Percentiles rank a stretch among this genome's conserved stretches.
phyloP scores from a whole-genome alignment of 257 asterid species.

The Misopates orontium region DNA sequence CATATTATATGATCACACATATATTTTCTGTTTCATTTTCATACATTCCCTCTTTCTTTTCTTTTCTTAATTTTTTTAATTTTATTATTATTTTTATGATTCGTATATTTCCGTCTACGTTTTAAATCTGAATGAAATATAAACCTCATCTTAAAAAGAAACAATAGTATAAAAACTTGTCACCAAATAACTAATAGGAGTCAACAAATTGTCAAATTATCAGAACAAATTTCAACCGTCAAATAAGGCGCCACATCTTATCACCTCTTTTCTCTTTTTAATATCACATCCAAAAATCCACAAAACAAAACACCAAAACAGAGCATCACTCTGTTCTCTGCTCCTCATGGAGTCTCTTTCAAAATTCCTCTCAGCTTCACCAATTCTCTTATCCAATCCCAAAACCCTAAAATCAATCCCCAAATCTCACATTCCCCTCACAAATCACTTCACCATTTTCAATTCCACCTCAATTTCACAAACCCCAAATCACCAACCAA shows the following conservation, averaged over 20 bases:
- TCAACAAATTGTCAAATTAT: too few species aligned
- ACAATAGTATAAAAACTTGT: too few species aligned
- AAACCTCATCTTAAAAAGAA: too few species aligned
- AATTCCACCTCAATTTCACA: slow-evolving; percentile 27
- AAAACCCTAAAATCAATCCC: slow-evolving; percentile 38
- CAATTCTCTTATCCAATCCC: slow-evolving; percentile 40
- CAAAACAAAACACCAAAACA: slow-evolving; percentile 27
- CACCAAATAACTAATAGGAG: too few species aligned
- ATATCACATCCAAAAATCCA: neutral
- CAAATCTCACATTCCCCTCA: slow-evolving; percentile 29
- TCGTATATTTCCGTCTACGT: too few species aligned
- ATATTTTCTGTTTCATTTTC: too few species aligned
- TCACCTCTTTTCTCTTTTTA: slow-evolving; percentile 25
- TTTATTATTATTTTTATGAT: too few species aligned
- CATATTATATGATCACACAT: too few species aligned
- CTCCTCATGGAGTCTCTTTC: slow-evolving; percentile 69
- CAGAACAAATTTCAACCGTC: slow-evolving; percentile 22
- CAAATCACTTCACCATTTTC: slow-evolving; percentile 29
- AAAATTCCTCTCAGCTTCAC: slow-evolving; percentile 52
- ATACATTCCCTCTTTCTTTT: too few species aligned
- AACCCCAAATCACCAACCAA: slow-evolving; percentile 29
- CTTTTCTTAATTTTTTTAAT: too few species aligned
- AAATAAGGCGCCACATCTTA: slow-evolving; percentile 54
- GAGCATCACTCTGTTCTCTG: slow-evolving; percentile 6
- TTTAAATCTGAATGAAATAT: too few species aligned